A percentile compares a stretch with the other conserved stretches of the same genome.
phyloP scores from a whole-genome alignment of 2,329 filamentous ascomycete species.

The Talaromyces sp. region DNA sequence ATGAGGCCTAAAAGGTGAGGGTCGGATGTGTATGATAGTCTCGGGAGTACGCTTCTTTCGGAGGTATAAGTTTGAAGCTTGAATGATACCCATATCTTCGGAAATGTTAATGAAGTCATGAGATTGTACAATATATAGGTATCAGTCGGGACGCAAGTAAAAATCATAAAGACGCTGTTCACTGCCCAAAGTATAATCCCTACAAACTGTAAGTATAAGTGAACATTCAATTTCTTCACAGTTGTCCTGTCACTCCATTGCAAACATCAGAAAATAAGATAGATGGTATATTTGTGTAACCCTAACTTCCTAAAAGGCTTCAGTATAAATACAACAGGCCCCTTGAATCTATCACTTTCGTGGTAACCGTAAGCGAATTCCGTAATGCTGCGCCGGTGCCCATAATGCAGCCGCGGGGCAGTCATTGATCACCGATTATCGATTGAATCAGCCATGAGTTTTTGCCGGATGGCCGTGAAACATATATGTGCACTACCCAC shows the following conservation, averaged over 20 bases:
- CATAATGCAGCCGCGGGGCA: background rate
- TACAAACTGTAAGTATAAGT: background rate
- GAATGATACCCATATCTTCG: background rate
- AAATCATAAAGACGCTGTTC: background rate
- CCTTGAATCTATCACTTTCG: background rate
- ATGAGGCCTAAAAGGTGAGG: background rate
- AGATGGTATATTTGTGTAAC: background rate
- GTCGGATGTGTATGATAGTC: background rate
- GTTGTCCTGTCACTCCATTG: background rate
- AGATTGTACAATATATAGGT: background rate
- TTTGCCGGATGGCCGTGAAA: background rate
- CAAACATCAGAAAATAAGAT: background rate
- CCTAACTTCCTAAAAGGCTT: background rate
- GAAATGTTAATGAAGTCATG: background rate
- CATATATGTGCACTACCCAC: conserved; percentile 4
- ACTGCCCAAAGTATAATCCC: background rate
- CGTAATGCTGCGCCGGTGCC: conserved; percentile 1
- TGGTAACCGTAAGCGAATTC: background rate
- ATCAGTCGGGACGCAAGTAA: background rate
- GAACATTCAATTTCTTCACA: background rate
- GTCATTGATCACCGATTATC: background rate
- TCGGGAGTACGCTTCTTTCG: background rate
- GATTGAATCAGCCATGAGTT: background rate
- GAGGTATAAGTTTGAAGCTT: background rate
- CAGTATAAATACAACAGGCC: conserved; percentile 8